Base-by-base conservation (phyloP, 1,284 basidiomycete species). In the Fomes fomentarius region DNA sequence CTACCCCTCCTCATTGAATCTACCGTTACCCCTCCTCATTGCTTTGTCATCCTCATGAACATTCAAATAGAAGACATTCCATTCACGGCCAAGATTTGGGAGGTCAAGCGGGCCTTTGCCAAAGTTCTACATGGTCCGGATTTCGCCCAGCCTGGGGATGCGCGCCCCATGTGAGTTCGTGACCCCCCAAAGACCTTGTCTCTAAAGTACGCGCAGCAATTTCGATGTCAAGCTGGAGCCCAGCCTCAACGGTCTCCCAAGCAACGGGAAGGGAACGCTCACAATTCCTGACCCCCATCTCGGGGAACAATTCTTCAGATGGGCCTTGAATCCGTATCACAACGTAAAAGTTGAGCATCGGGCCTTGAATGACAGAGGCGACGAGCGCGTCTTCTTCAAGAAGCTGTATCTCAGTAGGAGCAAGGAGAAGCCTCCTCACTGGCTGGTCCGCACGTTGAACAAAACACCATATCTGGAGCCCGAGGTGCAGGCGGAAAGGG, bases 391-490 rank as follows among this genome's bases (percentile, higher is more conserved):
- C 46, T 69, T 63, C 43, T 65, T 51, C 1, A 67, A 64, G 43
- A 68, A 19, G 66, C 1, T 62, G 52, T 40, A 33, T 39, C 58
- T 67, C 14, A 37, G 42, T 1, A 47, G 34, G 19, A 35, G 55
- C 17, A 38, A 56, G 8, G 50, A 59, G 11, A 57, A 44, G 45
- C 61, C 61, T 11, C 15, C 35, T 12, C 19, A 22, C 21, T 40
- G 54, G 12, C 38, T 62, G 1, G 50, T 54, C 1, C 44, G 60
- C 7, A 47, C 42, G 0, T 54, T 71, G 6, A 54, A 62, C 49
- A 87, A 84, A 67, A 83, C 85, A 0, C 82, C 80, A 0, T 91
- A 81, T 61, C 71, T 85, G n/a, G 69, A 82, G 56, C 87, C 88
- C 0, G 74, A 79, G 19, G 75, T 80, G 2, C 84, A 84, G 51